Base-by-base conservation (phyloP, 139 green algal genomes). In the Closterium sp. region DNA sequence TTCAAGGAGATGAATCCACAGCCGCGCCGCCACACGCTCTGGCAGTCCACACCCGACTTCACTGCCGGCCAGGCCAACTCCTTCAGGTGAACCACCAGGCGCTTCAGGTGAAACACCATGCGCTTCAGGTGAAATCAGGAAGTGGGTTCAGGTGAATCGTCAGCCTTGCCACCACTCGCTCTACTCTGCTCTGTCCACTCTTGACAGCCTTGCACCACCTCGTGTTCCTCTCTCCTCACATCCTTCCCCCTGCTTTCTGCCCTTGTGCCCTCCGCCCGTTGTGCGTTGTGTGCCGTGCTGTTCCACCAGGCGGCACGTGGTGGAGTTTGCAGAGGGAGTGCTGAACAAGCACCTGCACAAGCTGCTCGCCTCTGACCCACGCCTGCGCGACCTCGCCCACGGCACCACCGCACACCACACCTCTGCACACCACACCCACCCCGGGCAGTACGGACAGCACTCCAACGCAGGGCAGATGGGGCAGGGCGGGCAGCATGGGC, bases 11-110 rank as follows among this genome's bases (percentile, higher is more conserved):
- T 45, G 70, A 94, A 95, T 84, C 92, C 92, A 27, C 92, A 95
- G 91, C 92, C 92, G 17, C 70, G 89, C 70, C 95, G 92, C 86
- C 92, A 95, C 86, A 95, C 92, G n/a, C 85, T 95, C 27, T 95
- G 92, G 92, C 70, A 88, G 30, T 79, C 85, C 11, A 85, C 70
- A 27, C 31, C 86, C 7, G 92, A 95, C 70, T 95, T 95, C 91
- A 95, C 92, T 17, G 85, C 42, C 13, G 91, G 91, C 19, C 92
- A 95, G 79, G 92, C 92, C 62, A 95, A 31, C n/a, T 24, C 31
- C 45, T 94, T 31, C 92, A 94, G 91, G 92, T 93, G 19, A 91
- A 70, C 91, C 38, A 92, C 17, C 38, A 92, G 29, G 24, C 6
- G 38, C 38, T 6, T 42, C 34, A 42, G 34, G 34, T 42, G 34